These are phyloP conservation scores for Licmophora abbreviata DNA, from an alignment of 108 stramenopile genomes.

Conservation along the genomic window DNA sequence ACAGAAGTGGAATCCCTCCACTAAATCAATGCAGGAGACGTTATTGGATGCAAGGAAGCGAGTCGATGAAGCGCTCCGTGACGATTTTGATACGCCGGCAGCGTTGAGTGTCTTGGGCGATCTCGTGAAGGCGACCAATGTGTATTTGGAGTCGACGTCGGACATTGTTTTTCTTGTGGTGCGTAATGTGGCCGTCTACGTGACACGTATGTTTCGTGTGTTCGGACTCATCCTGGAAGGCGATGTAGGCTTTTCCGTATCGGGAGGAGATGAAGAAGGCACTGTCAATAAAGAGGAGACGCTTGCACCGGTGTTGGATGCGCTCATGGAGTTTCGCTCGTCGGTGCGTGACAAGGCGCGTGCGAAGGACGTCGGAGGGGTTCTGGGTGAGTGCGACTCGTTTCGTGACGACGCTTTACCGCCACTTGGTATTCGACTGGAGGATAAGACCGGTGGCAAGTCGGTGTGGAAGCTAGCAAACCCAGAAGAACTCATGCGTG, in stretches of 20 bases:
- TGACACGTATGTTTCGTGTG: constrained; percentile 79
- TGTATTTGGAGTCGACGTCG: constrained; percentile 42
- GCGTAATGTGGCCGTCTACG: constrained; percentile 72
- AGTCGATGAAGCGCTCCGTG: constrained; percentile 72
- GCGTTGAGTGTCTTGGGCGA: constrained; percentile 73
- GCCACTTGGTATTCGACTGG: constrained; percentile 84
- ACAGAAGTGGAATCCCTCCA: constrained; percentile 50
- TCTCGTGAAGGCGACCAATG: constrained; percentile 73
- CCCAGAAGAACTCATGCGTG: constrained; percentile 67
- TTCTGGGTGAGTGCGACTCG: constrained; percentile 77
- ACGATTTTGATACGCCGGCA: constrained; percentile 92
- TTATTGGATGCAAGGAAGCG: constrained; percentile 36
- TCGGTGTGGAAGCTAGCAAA: constrained; percentile 91
- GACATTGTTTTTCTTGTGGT: constrained; percentile 49
- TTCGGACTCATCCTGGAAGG: constrained; percentile 87
- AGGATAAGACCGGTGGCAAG: constrained; percentile 72
- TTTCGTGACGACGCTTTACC: constrained; percentile 86
- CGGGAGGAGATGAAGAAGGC: constrained; percentile 20
- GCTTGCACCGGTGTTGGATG: constrained; percentile 69
- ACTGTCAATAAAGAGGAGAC: constrained; percentile 33
- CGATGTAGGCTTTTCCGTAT: constrained; percentile 64
- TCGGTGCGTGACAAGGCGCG: constrained; percentile 63
- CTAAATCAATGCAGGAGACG: constrained; percentile 40
- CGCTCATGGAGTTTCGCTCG: constrained; percentile 79
- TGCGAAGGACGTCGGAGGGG: constrained; percentile 34